Base-by-base conservation (phyloP, 148 eudicot species). In the Camellia granthamiana region DNA sequence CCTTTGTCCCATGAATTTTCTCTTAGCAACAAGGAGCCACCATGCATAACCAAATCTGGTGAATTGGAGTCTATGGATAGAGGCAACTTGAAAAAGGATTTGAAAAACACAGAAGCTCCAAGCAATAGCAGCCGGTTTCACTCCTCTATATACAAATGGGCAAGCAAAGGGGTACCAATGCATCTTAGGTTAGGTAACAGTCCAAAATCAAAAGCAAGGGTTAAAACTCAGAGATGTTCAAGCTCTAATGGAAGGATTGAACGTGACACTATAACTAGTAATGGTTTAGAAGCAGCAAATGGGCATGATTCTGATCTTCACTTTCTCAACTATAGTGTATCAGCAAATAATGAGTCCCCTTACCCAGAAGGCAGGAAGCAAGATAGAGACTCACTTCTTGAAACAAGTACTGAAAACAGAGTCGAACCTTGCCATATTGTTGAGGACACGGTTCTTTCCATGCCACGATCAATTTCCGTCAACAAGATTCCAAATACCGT, bases 111-210 rank as follows among this genome's bases (percentile, higher is more conserved):
- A 23, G 89, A 86, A 73, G 52, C 79, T 84, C 79, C 75, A 64
- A 81, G 59, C 49, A 78, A 79, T 16, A 71, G 76, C 21, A 75
- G 81, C 68, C 88, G 87, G 63, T 96, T 93, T 83, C 99, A 96
- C 79, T 96, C 93, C 81, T 96, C 98, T 18, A 93, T 96, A 79
- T 88, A 96, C 84, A 93, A 90, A 79, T 96, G 99, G 99, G 91
- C 94, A 77, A 83, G 85, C 82, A 88, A 78, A 81, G 92, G 88
- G 87, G 88, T 86, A 51, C 94, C 95, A 6, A 81, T 90, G 83
- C 87, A 93, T 47, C 78, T 85, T 30, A 70, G 85, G 79, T 83
- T 72, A 81, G 83, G 84, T 9, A 85, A 81, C 21, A 63, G 75
- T 75, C 79, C 77, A 54, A 87, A 77, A 77, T 82, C 80, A 18